Percentiles rank a stretch among this genome's conserved stretches.
These are phyloP conservation scores for Cystobasidium ongulense DNA, from an alignment of 768 basidiomycete species.

Conservation along the genomic window DNA sequence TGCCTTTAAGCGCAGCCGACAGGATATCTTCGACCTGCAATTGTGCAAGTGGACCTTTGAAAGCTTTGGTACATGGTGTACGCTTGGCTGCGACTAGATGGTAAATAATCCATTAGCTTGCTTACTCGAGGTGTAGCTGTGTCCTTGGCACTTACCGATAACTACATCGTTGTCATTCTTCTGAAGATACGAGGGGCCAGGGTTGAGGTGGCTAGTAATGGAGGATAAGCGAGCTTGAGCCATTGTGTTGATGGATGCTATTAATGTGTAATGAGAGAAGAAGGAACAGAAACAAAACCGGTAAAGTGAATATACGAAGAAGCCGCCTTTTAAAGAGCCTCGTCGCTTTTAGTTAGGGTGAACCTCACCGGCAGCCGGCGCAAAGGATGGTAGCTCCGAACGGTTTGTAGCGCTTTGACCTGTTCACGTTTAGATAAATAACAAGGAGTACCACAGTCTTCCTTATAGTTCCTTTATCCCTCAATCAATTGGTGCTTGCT, in stretches of 20 bases:
- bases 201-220: background rate
- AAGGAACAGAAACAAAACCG: too few relatives aligned
- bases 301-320: too few relatives aligned
- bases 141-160: background rate
- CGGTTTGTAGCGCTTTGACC: too few relatives aligned
- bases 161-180: conserved; percentile 17
- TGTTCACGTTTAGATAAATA: too few relatives aligned
- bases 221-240: background rate
- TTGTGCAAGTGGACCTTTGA: conserved; percentile 7
- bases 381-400: too few relatives aligned
- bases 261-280: background rate
- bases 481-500: too few relatives aligned
- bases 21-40: conserved; percentile 18
- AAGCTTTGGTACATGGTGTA: conserved; percentile 1
- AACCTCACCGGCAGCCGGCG: too few relatives aligned
- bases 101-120: background rate
- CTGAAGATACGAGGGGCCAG: background rate
- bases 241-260: background rate
- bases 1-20: background rate
- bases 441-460: too few relatives aligned
- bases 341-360: too few relatives aligned
- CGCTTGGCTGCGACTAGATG: conserved; percentile 7
- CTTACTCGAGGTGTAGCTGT: background rate
- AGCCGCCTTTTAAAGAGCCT: too few relatives aligned
- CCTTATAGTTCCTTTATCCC: too few relatives aligned